Base-by-base conservation (phyloP, 129 eudicot species). In the Kitagawia praeruptora region DNA sequence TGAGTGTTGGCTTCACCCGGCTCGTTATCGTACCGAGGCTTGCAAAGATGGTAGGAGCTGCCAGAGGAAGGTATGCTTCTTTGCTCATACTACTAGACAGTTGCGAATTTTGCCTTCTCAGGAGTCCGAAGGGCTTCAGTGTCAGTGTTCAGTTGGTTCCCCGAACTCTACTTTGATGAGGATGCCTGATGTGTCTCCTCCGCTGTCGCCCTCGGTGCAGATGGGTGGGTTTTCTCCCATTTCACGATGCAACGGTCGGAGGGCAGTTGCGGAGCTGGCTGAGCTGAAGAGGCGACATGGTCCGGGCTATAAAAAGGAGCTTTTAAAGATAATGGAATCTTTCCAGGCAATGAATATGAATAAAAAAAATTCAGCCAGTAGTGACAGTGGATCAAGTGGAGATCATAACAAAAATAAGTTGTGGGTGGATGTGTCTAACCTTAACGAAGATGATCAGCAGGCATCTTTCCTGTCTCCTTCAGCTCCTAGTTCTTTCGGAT, bases 1-100 rank as follows among this genome's bases (percentile, higher is more conserved):
- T 39, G 97, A 92, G 87, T 86, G 89, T 25, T 93, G 98, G 98
- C 92, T 93, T 1, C 98, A 93, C 54, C 98, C 98, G 0, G 75
- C 91, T 18, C 87, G 96, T 11, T 92, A 93, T 47, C 85, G 98
- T 0, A 93, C 98, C 0, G 92, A 91, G 86, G 91, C 94, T 0
- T 90, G 98, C 69, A 93, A 93, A 78, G 98, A 93, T 34, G 98
- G 98, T 0, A 86, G 81, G 86, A 89, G 78, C 61, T 93, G 98
- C 72, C 85, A 85, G 76, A 41, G 98, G 21, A 93, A 91, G 82
- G 84, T 93, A 0, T 93, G 98, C 27, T 93, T 93, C 64, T 93
- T 93, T 47, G 96, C 98, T 21, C 98, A 93, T 49, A 84, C 93
- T 7, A 69, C 93, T 0, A 79, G 86, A 4, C 94, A 93, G 83